Evolutionary conservation across 2,329 filamentous ascomycete species (phyloP).

Genomic region (Gaeumannomyces tritici): DNA sequence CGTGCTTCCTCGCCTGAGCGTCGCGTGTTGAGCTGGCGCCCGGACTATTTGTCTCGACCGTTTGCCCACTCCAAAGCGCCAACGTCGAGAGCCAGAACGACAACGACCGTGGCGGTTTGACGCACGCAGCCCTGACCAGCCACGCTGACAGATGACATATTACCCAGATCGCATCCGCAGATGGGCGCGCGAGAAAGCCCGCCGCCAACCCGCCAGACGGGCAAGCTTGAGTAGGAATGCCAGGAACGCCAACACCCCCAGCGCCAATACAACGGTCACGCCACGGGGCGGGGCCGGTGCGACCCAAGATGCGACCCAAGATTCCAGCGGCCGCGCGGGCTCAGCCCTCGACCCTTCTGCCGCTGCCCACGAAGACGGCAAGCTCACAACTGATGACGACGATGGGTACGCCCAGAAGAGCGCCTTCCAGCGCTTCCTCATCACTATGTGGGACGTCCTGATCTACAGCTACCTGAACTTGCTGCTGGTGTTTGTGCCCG

Average conservation of each 20-base stretch:
- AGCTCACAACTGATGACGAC: not conserved
- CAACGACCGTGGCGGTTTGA: not conserved
- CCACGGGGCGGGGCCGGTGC: not conserved
- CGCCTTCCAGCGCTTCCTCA: slow-evolving; percentile 24
- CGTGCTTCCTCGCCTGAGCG: too few relatives aligned
- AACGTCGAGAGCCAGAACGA: too few relatives aligned
- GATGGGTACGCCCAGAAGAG: not conserved
- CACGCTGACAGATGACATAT: not conserved
- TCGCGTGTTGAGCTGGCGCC: not conserved
- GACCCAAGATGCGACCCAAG: not conserved
- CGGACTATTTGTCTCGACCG: not conserved
- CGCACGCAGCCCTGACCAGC: too few relatives aligned
- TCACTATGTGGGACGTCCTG: slow-evolving; percentile 41
- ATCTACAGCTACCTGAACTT: slow-evolving; percentile 56
- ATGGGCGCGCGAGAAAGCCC: slow-evolving; percentile 4
- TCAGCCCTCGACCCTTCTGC: not conserved
- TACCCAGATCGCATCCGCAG: slow-evolving; percentile 1
- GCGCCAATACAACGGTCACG: not conserved
- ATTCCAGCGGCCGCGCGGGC: not conserved
- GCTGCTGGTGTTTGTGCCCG: slow-evolving; percentile 60
- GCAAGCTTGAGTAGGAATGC: not conserved
- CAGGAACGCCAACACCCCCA: not conserved
- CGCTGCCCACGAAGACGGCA: not conserved
- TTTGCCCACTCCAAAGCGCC: not conserved
- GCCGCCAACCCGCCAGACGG: not conserved